These are phyloP conservation scores for Trichocomaceae sp. DNA, from an alignment of 2,329 filamentous ascomycete species.

Conservation along the genomic window DNA sequence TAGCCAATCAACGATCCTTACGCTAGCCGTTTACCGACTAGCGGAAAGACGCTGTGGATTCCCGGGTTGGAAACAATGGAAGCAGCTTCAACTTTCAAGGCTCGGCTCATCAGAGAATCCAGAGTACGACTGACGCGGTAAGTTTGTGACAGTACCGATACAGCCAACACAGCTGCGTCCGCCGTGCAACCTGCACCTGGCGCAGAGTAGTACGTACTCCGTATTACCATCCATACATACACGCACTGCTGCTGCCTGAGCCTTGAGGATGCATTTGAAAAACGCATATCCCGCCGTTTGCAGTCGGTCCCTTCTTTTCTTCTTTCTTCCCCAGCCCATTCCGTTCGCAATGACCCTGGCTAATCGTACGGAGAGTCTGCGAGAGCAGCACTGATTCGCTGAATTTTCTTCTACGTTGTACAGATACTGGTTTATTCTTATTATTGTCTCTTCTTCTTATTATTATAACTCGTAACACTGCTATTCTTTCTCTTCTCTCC, in stretches of 20 bases:
- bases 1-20: neutral
- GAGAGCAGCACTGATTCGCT: slow-evolving; percentile 5
- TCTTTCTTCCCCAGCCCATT: neutral
- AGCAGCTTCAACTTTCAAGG: no score
- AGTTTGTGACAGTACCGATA: neutral
- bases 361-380: neutral
- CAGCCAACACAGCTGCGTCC: neutral
- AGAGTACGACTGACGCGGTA: neutral
- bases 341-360: slow-evolving; percentile 5
- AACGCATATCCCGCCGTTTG: slow-evolving; percentile 1
- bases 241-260: slow-evolving; percentile 2
- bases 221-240: neutral
- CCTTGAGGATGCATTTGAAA: no score
- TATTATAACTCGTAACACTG: no score
- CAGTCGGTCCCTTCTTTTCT: neutral
- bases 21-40: neutral
- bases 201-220: neutral
- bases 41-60: no score
- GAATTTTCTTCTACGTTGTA: neutral
- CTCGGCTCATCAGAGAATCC: slow-evolving; percentile 5
- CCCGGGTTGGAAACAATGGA: slow-evolving; percentile 3
- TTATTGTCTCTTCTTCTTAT: neutral
- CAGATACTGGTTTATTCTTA: neutral
- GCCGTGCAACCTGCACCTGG: neutral
- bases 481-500: neutral